Base-by-base conservation (phyloP, 2,329 filamentous ascomycete genomes). In the Xylariales sp. region DNA sequence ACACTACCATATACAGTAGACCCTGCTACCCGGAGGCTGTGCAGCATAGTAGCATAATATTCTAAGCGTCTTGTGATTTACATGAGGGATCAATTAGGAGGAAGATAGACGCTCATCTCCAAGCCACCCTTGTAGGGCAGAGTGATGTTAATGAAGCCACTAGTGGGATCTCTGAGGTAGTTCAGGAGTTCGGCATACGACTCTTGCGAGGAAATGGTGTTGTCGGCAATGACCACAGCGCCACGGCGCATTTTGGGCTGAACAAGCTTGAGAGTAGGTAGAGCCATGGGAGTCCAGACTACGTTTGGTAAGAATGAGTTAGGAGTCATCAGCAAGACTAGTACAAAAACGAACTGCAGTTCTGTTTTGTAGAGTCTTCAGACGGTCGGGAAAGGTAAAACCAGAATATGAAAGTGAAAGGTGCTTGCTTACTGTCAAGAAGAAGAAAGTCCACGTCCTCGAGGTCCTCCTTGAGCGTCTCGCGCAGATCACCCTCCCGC, bases 351-450 rank as follows among this genome's bases (percentile, higher is more conserved):
- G 3, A 17, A 13, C 14, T 14, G 6, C 27, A 21, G 12, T 13
- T 10, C 6, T 6, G 23, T 24, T 10, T 3, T 7, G 5, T n/a
- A 14, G 15, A 17, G 2, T n/a, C n/a, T n/a, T n/a, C n/a, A n/a
- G n/a, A n/a, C n/a, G n/a, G n/a, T n/a, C n/a, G n/a, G n/a, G n/a
- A n/a, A n/a, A n/a, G n/a, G n/a, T n/a, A n/a, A n/a, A n/a, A n/a
- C n/a, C n/a, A n/a, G n/a, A n/a, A n/a, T n/a, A n/a, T n/a, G n/a
- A n/a, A n/a, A n/a, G n/a, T n/a, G n/a, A n/a, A n/a, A n/a, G n/a
- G n/a, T n/a, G n/a, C n/a, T n/a, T 4, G 69, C 76, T 63, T 54
- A 82, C 78, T 81, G 48, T 82, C 78, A 18, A 83, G 61, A 17
- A 81, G 56, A 13, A 83, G 46, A 15, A 82, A 60, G 43, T 82